These are phyloP conservation scores for Cinnamomum chago DNA, from an alignment of 164 flowering plant genomes.

Conservation along the genomic window DNA sequence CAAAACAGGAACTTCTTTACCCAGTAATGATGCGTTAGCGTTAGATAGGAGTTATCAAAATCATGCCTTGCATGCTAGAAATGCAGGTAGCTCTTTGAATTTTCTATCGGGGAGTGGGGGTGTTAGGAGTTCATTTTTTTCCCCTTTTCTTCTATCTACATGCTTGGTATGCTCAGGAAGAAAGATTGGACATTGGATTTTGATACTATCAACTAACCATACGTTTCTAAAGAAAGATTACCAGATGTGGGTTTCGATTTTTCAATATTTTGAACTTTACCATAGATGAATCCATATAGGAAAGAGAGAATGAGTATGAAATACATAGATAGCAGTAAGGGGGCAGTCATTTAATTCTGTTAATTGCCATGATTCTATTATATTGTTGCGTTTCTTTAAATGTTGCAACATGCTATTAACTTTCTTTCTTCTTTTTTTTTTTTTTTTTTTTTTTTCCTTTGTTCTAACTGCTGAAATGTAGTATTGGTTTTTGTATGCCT, in stretches of 20 bases:
- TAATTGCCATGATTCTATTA: background rate
- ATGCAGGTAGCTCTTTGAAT: slow-evolving; percentile 39
- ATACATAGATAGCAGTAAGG: background rate
- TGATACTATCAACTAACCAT: background rate
- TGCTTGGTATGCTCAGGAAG: slow-evolving; percentile 3
- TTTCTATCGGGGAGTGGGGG: background rate
- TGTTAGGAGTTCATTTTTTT: background rate
- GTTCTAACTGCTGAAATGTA: background rate
- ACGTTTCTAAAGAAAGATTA: slow-evolving; percentile 1
- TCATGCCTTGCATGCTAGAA: slow-evolving; percentile 34
- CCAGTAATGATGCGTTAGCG: slow-evolving; percentile 9
- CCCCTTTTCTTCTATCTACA: background rate
- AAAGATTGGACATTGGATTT: slow-evolving; percentile 18
- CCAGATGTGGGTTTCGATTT: slow-evolving; percentile 12
- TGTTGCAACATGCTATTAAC: background rate
- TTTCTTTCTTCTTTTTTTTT: no score
- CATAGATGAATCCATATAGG: background rate
- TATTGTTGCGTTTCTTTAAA: slow-evolving; percentile 21
- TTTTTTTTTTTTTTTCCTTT: slow-evolving; percentile 12
- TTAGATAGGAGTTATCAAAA: slow-evolving; percentile 15
- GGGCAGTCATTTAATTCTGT: slow-evolving; percentile 4
- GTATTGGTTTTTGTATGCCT: background rate
- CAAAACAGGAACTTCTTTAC: slow-evolving; percentile 30
- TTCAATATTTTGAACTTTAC: slow-evolving; percentile 6
- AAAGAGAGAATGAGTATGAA: slow-evolving; percentile 8